Base-by-base conservation (phyloP, 2,329 filamentous ascomycete genomes). In the Colletotrichum higginsianum region DNA sequence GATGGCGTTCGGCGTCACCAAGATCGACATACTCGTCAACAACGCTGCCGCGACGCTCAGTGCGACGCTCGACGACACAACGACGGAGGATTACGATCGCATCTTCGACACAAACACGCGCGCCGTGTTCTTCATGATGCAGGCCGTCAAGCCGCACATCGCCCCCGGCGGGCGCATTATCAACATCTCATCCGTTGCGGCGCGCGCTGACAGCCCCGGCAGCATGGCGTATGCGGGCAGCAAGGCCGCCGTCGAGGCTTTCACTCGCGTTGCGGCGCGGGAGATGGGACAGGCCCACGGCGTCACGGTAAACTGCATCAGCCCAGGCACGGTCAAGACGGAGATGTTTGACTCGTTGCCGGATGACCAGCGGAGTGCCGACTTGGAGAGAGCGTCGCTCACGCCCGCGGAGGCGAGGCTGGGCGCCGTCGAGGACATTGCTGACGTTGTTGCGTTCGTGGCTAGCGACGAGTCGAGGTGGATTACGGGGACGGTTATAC, bases 101-200 rank as follows among this genome's bases (percentile, higher is more conserved):
- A 70, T 74, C 52, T 74, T 74, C 57, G 64, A 73, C 53, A 67
- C 67, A 46, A 74, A 74, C 57, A 53, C 73, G 13, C 71, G 71
- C 63, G 73, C 73, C 23, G 71, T 74, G 56, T 74, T 74, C 73
- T 71, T 74, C 61, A 73, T 73, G 71, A 74, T 73, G 61, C 71
- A 73, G 15, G 71, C 73, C 56, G 71, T 67, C 38, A 70, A 66
- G 38, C 71, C 66, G 23, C 71, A 74, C 55, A 73, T 74, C 5
- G 73, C 73, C 7, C 63, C 57, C 35, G 72, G 72, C 50, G 73
- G 73, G 13, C 75, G 75, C 18, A 72, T 77, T 46, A 74, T 76
- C 71, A 77, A 76, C 57, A 73, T 76, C 61, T 73, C 74, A 18
- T 73, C 71, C 53, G 70, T 74, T 12, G 72, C 75, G n/a, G 73